Evolutionary conservation across 257 asterid genomes (phyloP), one percentile per base, ranked within the genome.

Genomic region (Nicotiana otophora): DNA sequence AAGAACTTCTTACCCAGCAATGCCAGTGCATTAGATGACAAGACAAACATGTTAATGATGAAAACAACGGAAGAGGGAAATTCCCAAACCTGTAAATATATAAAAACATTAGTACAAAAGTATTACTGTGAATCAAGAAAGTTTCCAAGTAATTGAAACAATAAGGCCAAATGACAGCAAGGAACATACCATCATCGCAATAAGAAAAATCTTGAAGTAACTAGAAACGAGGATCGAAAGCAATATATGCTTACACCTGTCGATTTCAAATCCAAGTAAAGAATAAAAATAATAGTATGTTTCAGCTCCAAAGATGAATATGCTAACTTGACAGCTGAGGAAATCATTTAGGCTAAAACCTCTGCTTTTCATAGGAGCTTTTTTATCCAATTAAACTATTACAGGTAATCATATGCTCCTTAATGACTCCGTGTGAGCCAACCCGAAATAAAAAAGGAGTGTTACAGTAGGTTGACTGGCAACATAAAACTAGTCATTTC

Each of bases 1-100:
- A 61, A 42, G 82, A 30, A 82, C 63, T 64, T 16, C 86, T 23
- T 75, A 94, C 98, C 97, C 88, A 89, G 86, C 54, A 95, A 88
- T 83, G 98, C 98, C 86, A 95, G 91, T 16, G 87, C 87, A 78
- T 92, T 93, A 84, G 98, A 93, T 67, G 98, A 93, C 80, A 93
- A 74, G 86, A 93, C 92, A 91, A 95, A 90, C 86, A 92, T 86
- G 86, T 93, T 97, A 67, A 91, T 82, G 86, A 95, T 91, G 88
- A 88, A 86, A 83, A 90, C 81, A 89, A 88, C 90, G 1, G 96
- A 90, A 81, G 91, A 83, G 82, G 98, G 98, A 76, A 95, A 93
- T 78, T 93, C 94, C 98, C 97, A 95, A 51, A 94, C 97, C 97
- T 94, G 88, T 80, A 87, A 84, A 83, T 83, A 65, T 10, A 33